Percentiles rank a stretch among this genome's conserved stretches.
phyloP scores from a whole-genome alignment of 2,329 filamentous ascomycete genomes.

The Coniochaeta sp. region DNA sequence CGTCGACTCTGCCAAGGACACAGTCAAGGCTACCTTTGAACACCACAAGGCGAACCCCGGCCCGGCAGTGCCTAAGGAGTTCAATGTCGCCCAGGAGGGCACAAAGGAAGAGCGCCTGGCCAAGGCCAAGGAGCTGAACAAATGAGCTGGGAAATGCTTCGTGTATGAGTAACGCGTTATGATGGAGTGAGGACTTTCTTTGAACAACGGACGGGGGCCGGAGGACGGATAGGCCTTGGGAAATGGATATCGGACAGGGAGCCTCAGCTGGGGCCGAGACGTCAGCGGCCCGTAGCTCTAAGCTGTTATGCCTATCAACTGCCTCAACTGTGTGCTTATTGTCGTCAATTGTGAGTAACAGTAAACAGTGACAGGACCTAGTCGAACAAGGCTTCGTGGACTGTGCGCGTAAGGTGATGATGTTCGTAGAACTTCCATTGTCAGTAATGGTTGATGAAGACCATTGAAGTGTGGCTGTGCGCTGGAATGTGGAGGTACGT shows the following conservation, averaged over 20 bases:
- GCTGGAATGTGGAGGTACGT: neutral
- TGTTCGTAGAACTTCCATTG: too few species aligned
- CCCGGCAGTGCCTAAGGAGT: constrained; percentile 46
- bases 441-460: neutral
- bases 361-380: too few species aligned
- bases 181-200: neutral
- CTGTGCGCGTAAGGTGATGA: neutral
- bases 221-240: too few species aligned
- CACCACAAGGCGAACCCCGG: constrained; percentile 50
- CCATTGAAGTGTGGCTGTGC: neutral
- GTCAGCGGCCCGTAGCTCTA: too few species aligned
- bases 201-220: neutral
- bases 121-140: constrained; percentile 61
- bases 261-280: too few species aligned
- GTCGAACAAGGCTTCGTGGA: too few species aligned
- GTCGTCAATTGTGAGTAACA: too few species aligned
- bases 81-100: constrained; percentile 48
- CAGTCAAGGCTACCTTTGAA: constrained; percentile 38
- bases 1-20: constrained; percentile 13
- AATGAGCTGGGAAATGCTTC: constrained; percentile 23
- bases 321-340: too few species aligned
- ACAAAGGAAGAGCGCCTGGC: constrained; percentile 62
- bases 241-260: too few species aligned
- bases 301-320: too few species aligned
- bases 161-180: neutral